phyloP scores from a whole-genome alignment of 140 eudicot genomes.

The Flaveria floridana region DNA sequence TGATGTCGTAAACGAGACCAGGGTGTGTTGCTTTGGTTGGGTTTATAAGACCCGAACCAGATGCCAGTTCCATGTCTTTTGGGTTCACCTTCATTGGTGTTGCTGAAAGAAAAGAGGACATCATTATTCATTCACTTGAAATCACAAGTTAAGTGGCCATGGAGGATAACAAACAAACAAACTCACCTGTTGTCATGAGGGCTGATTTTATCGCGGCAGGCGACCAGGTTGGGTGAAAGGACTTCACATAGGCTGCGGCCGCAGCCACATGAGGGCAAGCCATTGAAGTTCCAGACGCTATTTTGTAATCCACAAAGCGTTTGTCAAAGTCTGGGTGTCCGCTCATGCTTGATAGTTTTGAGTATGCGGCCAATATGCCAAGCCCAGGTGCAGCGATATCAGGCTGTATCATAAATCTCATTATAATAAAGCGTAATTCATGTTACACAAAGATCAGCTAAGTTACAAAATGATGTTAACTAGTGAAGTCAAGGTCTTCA shows the following conservation, averaged over 20 bases:
- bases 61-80: slow-evolving; percentile 54
- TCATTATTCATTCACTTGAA: background rate
- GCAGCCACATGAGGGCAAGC: slow-evolving; percentile 86
- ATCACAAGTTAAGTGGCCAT: background rate
- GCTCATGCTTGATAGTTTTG: slow-evolving; percentile 37
- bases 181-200: slow-evolving; percentile 86
- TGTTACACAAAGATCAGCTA: no score
- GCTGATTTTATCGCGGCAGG: slow-evolving; percentile 87
- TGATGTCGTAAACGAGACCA: slow-evolving; percentile 69
- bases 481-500: background rate
- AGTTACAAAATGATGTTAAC: no score
- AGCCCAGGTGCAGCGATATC: slow-evolving; percentile 84
- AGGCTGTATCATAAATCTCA: slow-evolving; percentile 45
- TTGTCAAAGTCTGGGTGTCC: slow-evolving; percentile 41
- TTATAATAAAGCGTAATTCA: background rate
- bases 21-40: slow-evolving; percentile 68
- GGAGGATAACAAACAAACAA: background rate
- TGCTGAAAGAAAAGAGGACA: slow-evolving; percentile 41
- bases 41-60: slow-evolving; percentile 71
- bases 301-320: slow-evolving; percentile 45
- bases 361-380: slow-evolving; percentile 66
- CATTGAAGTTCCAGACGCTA: slow-evolving; percentile 81
- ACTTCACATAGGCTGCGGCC: slow-evolving; percentile 84
- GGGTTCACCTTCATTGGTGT: slow-evolving; percentile 52
- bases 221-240: slow-evolving; percentile 83